These are phyloP conservation scores for Suaeda aralocaspica DNA, from an alignment of 148 eudicot genomes.

Conservation along the genomic window DNA sequence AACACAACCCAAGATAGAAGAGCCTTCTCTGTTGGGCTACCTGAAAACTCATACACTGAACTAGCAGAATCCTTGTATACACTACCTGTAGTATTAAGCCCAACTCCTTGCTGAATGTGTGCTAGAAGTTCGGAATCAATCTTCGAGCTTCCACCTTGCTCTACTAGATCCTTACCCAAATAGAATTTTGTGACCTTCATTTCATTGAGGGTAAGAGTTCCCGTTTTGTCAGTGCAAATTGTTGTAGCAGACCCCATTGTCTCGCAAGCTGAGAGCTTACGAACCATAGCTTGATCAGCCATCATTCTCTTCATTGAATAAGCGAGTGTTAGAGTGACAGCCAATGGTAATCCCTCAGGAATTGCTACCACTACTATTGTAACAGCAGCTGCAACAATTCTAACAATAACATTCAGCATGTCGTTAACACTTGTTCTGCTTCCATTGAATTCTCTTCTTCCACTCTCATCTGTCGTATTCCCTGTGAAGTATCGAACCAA, in stretches of 20 bases:
- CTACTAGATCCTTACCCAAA: conserved; percentile 19
- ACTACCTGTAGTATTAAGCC: conserved; percentile 32
- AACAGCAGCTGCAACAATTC: conserved; percentile 33
- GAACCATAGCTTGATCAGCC: conserved; percentile 35
- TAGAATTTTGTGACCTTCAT: conserved; percentile 35
- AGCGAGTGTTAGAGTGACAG: conserved; percentile 34
- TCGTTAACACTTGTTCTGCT: conserved; percentile 24
- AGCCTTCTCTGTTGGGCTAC: conserved; percentile 27
- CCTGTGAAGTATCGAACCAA: conserved; percentile 36
- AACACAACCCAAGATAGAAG: conserved; percentile 22
- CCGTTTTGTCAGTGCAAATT: conserved; percentile 39
- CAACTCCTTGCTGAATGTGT: conserved; percentile 26
- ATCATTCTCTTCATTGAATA: conserved; percentile 40
- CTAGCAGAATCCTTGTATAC: conserved; percentile 13
- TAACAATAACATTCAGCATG: conserved; percentile 21
- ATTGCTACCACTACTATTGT: conserved; percentile 37
- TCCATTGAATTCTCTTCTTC: conserved; percentile 22
- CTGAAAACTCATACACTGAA: conserved; percentile 24
- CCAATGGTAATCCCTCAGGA: conserved; percentile 34
- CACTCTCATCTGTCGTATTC: conserved; percentile 26
- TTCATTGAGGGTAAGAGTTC: conserved; percentile 31
- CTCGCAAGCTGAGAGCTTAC: conserved; percentile 39
- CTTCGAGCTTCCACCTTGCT: background rate
- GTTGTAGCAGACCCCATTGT: conserved; percentile 40
- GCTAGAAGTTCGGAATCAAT: conserved; percentile 10